Conservation (phyloP, 225 moss, liverwort and hornwort species). For the Sphagnum tenellum region DNA sequence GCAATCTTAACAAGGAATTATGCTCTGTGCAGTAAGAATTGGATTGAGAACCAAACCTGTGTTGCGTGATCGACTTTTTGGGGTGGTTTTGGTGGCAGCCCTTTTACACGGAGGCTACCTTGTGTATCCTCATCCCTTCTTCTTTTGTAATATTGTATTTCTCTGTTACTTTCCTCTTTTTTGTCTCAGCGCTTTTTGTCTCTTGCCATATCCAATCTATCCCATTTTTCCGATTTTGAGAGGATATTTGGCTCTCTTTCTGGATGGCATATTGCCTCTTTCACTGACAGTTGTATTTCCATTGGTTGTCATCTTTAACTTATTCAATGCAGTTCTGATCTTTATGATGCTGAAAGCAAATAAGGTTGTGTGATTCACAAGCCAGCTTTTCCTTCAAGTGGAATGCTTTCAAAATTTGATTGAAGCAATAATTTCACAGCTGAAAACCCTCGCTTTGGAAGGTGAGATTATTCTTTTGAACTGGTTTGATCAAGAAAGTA, state of each 20-base stretch:
- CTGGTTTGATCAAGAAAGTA: too few relatives aligned
- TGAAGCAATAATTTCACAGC: too few relatives aligned
- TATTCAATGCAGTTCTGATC: slow-evolving; percentile 19
- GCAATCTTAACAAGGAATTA: slow-evolving; percentile 1
- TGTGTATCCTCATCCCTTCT: slow-evolving; percentile 69
- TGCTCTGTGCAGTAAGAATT: slow-evolving; percentile 71
- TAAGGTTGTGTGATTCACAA: slow-evolving; percentile 9
- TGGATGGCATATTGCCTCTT: neutral
- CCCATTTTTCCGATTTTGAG: neutral
- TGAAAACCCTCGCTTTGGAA: too few relatives aligned
- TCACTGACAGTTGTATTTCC: neutral
- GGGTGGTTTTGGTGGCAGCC: slow-evolving; percentile 76
- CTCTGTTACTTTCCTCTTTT: neutral
- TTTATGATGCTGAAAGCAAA: slow-evolving; percentile 57
- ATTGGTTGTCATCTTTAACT: slow-evolving; percentile 25
- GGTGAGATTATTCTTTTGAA: too few relatives aligned
- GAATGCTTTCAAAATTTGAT: too few relatives aligned
- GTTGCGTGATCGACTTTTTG: slow-evolving; percentile 78
- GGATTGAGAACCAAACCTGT: slow-evolving; percentile 76
- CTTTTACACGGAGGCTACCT: slow-evolving; percentile 96
- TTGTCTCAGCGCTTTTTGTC: neutral
- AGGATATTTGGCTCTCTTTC: neutral
- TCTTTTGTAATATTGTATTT: neutral
- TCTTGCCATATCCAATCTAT: neutral
- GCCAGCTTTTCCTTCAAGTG: too few relatives aligned